Conservation (phyloP, 805 yeast genomes). For the Candida odintsovae region DNA sequence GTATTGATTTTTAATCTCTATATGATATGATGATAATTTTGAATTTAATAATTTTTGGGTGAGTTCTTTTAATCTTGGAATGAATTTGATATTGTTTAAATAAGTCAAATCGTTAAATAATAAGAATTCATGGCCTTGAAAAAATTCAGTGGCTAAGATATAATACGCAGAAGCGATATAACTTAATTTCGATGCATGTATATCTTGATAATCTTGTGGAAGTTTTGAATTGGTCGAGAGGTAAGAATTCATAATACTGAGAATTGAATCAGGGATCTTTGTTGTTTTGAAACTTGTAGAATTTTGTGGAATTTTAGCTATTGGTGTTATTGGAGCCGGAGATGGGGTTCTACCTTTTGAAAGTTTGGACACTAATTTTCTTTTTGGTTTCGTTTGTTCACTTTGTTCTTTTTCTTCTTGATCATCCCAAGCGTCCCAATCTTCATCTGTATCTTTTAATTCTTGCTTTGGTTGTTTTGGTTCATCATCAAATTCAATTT, state of each 20-base stretch:
- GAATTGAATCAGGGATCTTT: constrained; percentile 9
- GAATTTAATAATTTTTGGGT: constrained; percentile 21
- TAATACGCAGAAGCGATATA: constrained; percentile 14
- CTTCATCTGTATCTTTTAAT: constrained; percentile 9
- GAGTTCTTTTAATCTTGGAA: constrained; percentile 37
- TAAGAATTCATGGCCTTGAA: constrained; percentile 8
- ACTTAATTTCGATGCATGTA: constrained; percentile 11
- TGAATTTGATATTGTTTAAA: constrained; percentile 1
- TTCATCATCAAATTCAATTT: constrained; percentile 7
- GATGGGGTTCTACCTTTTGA: constrained; percentile 9
- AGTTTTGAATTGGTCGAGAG: constrained; percentile 6
- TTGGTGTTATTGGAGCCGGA: constrained; percentile 1
- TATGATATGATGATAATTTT: constrained; percentile 9
- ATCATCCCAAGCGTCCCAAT: constrained; percentile 22
- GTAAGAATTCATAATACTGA: constrained; percentile 13
- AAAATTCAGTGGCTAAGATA: constrained; percentile 14
- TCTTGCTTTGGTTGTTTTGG: background rate
- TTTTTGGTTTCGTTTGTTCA: constrained; percentile 5
- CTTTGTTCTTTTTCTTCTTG: constrained; percentile 8
- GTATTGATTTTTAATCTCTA: constrained; percentile 3
- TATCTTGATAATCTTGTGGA: constrained; percentile 9
- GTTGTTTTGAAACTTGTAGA: constrained; percentile 5
- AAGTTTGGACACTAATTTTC: constrained; percentile 17
- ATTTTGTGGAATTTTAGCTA: background rate
- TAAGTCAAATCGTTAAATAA: constrained; percentile 18